These are phyloP conservation scores for Teunomyces lycoperdinae DNA, from an alignment of 805 yeast genomes.

Conservation along the genomic window DNA sequence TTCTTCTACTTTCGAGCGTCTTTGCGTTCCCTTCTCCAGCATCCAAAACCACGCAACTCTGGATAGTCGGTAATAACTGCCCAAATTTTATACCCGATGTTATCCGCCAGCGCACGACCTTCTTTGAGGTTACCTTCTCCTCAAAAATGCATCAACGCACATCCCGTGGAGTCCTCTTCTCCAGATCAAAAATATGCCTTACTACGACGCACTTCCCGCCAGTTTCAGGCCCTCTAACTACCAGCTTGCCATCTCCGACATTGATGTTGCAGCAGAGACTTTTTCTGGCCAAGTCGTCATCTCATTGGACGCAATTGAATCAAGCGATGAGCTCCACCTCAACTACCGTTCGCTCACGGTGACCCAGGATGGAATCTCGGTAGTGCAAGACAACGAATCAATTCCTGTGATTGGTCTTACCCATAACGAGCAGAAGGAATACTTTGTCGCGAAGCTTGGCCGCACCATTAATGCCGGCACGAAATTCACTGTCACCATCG, in stretches of 20 bases:
- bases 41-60: no score
- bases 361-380: conserved; percentile 15
- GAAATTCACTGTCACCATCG: conserved; percentile 25
- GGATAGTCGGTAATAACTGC: no score
- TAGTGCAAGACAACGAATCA: conserved; percentile 21
- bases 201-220: conserved; percentile 54
- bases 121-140: not conserved
- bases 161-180: not conserved
- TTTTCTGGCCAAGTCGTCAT: conserved; percentile 50
- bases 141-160: not conserved
- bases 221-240: conserved; percentile 74
- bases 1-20: no score
- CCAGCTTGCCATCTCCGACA: conserved; percentile 57
- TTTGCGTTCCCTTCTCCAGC: no score
- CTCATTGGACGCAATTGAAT: conserved; percentile 40
- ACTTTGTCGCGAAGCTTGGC: conserved; percentile 57
- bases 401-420: conserved; percentile 20
- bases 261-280: conserved; percentile 47
- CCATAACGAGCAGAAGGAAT: conserved; percentile 56
- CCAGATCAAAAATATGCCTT: conserved; percentile 12
- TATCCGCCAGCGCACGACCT: not conserved
- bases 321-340: conserved; percentile 45
- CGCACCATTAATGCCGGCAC: conserved; percentile 19
- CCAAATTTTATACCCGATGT: no score
- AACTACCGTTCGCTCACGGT: conserved; percentile 46